Percentiles rank a stretch among this genome's conserved stretches.
Conservation (phyloP, 176 grass and related monocot genomes). For the Oryza glaberrima region DNA sequence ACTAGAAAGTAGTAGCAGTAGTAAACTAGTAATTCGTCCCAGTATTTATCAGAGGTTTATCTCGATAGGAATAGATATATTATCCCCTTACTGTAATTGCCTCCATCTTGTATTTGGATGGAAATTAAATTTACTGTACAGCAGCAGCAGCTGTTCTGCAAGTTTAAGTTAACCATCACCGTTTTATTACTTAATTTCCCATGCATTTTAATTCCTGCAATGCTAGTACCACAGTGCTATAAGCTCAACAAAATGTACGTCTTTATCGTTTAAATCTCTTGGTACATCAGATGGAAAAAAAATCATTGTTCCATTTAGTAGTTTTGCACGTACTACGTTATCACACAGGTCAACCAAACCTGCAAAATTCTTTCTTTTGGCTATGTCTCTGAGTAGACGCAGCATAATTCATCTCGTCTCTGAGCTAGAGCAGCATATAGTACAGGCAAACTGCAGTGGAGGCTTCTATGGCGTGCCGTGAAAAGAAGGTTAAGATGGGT, state of each 20-base stretch:
- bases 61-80: slow-evolving; percentile 21
- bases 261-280: neutral
- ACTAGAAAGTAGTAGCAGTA: neutral
- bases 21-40: slow-evolving; percentile 18
- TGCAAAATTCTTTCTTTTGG: neutral
- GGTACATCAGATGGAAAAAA: neutral
- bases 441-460: slow-evolving; percentile 54
- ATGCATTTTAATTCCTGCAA: neutral
- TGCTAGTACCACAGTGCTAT: neutral
- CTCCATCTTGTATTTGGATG: slow-evolving; percentile 44
- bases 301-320: neutral
- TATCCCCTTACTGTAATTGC: slow-evolving; percentile 49
- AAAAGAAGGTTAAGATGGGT: slow-evolving; percentile 45
- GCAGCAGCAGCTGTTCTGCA: slow-evolving; percentile 40
- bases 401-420: slow-evolving; percentile 15
- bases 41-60: slow-evolving; percentile 38
- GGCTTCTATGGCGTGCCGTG: slow-evolving; percentile 65
- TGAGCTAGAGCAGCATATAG: neutral
- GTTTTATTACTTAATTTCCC: slow-evolving; percentile 5
- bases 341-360: neutral
- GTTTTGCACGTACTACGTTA: neutral
- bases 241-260: neutral
- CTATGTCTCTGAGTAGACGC: neutral
- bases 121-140: slow-evolving; percentile 76
- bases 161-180: slow-evolving; percentile 53